Base-by-base conservation (phyloP, 1,284 basidiomycete genomes). In the Ustilago loliicola region DNA sequence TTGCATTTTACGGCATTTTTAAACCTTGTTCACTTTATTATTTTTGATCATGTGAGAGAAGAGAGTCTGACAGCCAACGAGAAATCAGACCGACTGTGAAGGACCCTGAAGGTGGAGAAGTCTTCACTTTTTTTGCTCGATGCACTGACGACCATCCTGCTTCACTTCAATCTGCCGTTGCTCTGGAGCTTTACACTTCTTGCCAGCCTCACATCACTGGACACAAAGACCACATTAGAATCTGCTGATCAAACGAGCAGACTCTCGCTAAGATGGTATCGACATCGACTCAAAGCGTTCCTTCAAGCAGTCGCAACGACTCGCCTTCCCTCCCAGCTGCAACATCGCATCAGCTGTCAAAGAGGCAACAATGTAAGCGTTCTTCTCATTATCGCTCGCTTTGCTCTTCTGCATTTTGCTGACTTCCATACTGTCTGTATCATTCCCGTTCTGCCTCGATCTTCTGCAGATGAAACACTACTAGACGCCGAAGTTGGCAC, bases 351-450 rank as follows among this genome's bases (percentile, higher is more conserved):
- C 73, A 71, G 52, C 67, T 71, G 13, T 59, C 73, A 1, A 71
- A 71, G 30, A 42, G 65, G n/a, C 73, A 71, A 65, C 73, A 76
- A 21, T 76, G 66, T 70, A 68, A 34, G 71, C 40, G 17, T 3
- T 32, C 4, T 15, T 11, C 52, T 52, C 19, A 8, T 36, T 25
- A 3, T 15, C 34, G 2, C 0, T 32, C n/a, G 7, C 21, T 1
- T 21, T 30, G 2, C 36, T 38, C 36, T 38, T 38, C 5, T 11
- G 11, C 32, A 34, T 11, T 11, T 34, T 34, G 32, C 36, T 25
- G n/a, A 42, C 53, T 17, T 23, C 19, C 29, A 27, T 7, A 27
- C 34, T 42, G 52, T 23, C 36, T 32, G 32, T 5, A 3, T 47
- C 38, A 13, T 27, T 19, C 8, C n/a, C 23, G 30, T 3, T 27